Conservation (phyloP, 352 stramenopile genomes). For the Pythium biforme region DNA sequence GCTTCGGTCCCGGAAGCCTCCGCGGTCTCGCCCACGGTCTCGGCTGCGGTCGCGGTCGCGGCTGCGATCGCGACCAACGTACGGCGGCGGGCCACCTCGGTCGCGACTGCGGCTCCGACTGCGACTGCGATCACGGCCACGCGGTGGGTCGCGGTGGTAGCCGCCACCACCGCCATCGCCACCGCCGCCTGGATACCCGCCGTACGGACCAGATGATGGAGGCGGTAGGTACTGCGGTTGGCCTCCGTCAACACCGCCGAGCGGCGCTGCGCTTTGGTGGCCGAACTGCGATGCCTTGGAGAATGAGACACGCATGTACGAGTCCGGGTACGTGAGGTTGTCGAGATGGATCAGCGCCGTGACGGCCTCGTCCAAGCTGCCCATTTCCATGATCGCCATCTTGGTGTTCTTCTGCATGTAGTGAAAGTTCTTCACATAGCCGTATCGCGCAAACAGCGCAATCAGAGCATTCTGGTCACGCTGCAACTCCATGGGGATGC, state of each 20-base stretch:
- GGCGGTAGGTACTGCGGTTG: conserved; percentile 12
- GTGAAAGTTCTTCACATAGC: conserved; percentile 74
- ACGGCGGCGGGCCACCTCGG: conserved; percentile 8
- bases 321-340: conserved; percentile 71
- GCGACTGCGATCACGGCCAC: conserved; percentile 18
- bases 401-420: conserved; percentile 74
- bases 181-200: not conserved
- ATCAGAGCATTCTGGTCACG: conserved; percentile 55
- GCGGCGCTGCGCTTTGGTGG: not conserved
- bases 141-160: conserved; percentile 18
- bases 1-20: conserved; percentile 7
- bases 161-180: conserved; percentile 19
- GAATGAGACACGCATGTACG: conserved; percentile 79
- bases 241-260: not conserved
- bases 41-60: conserved; percentile 12
- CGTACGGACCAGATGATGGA: not conserved
- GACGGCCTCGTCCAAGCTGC: conserved; percentile 68
- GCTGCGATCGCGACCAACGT: not conserved
- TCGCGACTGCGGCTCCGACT: conserved; percentile 28
- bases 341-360: conserved; percentile 67
- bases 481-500: conserved; percentile 70
- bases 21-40: conserved; percentile 15
- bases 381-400: conserved; percentile 81
- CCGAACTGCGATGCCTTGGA: conserved; percentile 59
- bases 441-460: conserved; percentile 66